Evolutionary conservation across 345 rosid genomes (phyloP).

Genomic region (Litchi chinensis): DNA sequence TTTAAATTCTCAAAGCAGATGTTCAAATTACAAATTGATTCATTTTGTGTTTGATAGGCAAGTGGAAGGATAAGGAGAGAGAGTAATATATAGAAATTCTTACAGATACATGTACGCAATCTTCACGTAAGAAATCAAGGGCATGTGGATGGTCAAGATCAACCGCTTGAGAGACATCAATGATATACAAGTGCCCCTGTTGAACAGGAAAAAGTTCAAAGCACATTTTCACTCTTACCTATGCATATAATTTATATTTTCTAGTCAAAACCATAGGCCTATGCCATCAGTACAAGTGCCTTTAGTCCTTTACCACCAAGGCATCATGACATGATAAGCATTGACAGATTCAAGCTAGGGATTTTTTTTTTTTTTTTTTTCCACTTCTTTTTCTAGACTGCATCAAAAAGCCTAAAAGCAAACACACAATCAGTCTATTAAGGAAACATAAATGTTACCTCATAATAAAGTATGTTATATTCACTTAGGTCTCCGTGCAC

Average conservation of each 20-base stretch:
- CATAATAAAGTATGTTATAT: conserved; percentile 87
- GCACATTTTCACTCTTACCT: neutral
- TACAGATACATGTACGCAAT: conserved; percentile 93
- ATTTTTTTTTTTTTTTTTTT: neutral
- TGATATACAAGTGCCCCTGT: conserved; percentile 89
- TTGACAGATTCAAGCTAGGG: neutral
- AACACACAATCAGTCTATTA: neutral
- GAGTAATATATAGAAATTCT: conserved; percentile 27
- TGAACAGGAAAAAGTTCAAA: conserved; percentile 16
- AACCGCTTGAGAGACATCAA: conserved; percentile 94
- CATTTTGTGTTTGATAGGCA: neutral
- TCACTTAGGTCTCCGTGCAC: conserved; percentile 99
- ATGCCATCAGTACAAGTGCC: neutral
- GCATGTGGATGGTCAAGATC: conserved; percentile 96
- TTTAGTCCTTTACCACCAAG: neutral
- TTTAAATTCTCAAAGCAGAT: neutral
- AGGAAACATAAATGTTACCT: conserved; percentile 48
- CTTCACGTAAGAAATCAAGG: conserved; percentile 91
- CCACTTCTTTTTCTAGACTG: neutral
- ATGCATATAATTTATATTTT: conserved; percentile 7
- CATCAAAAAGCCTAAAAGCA: neutral
- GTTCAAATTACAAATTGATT: conserved; percentile 6
- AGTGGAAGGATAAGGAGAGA: neutral
- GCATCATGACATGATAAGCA: neutral
- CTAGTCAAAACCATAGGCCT: neutral